These are phyloP conservation scores for Yarrowia bubula DNA, from an alignment of 805 yeast genomes.

Conservation along the genomic window DNA sequence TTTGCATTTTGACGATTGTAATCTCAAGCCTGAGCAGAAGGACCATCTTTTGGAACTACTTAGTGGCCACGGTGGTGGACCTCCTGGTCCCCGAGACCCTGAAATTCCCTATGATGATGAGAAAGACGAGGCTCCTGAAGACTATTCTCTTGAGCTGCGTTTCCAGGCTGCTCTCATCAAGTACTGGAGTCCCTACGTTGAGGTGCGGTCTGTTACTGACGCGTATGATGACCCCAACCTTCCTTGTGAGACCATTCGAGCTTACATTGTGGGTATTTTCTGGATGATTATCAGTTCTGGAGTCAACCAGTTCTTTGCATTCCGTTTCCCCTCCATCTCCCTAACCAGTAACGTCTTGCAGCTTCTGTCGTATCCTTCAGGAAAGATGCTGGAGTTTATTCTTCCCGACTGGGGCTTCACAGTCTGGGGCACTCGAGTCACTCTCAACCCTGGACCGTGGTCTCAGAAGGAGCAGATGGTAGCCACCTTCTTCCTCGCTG, in stretches of 20 bases:
- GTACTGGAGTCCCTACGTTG: constrained; percentile 51
- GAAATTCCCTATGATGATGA: background rate
- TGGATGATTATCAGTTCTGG: constrained; percentile 32
- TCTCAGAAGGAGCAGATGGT: constrained; percentile 63
- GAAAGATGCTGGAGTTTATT: constrained; percentile 35
- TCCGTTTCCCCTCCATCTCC: constrained; percentile 51
- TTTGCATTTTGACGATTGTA: background rate
- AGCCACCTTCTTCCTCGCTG: constrained; percentile 45
- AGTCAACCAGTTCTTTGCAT: constrained; percentile 45
- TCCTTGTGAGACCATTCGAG: constrained; percentile 50
- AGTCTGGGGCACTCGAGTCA: constrained; percentile 43
- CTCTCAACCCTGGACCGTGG: constrained; percentile 65
- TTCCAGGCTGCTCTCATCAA: background rate
- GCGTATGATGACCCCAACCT: constrained; percentile 47
- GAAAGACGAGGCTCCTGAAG: background rate
- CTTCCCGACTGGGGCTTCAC: constrained; percentile 42
- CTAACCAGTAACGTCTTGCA: constrained; percentile 53
- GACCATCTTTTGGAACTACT: background rate
- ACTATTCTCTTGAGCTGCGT: background rate
- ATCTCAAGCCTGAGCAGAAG: background rate
- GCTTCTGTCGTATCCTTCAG: constrained; percentile 58
- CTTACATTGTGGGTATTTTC: constrained; percentile 42
- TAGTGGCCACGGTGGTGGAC: background rate
- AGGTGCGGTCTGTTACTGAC: constrained; percentile 60
- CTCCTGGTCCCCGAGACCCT: background rate